phyloP scores from a whole-genome alignment of 2,329 filamentous ascomycete genomes.

The Microthyrium microscopicum region DNA sequence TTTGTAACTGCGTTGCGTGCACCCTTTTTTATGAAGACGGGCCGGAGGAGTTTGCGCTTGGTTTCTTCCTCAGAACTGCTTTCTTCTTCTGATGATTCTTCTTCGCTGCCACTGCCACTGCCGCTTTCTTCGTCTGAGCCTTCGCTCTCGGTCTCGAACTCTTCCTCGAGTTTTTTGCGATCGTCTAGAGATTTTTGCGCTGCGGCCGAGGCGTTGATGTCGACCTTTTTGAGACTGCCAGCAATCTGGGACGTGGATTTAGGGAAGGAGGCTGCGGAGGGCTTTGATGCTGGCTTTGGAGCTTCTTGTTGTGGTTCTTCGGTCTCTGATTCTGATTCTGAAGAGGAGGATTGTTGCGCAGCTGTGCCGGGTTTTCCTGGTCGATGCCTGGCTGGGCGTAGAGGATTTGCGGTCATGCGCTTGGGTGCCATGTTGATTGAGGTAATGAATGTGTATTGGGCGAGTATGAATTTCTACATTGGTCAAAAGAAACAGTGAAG shows the following conservation, averaged over 20 bases:
- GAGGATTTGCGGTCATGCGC: conserved; percentile 85
- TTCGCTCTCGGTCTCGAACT: conserved; percentile 41
- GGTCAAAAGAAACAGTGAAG: too few species aligned
- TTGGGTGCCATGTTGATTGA: conserved; percentile 58
- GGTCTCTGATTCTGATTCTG: conserved; percentile 35
- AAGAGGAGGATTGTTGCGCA: conserved; percentile 26
- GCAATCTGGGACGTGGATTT: conserved; percentile 25
- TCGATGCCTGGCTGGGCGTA: conserved; percentile 64
- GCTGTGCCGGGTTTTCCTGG: conserved; percentile 59
- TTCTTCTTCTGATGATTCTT: conserved; percentile 35
- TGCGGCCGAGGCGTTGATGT: conserved; percentile 17
- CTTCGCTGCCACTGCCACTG: conserved; percentile 23
- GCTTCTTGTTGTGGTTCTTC: conserved; percentile 33
- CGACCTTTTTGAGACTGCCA: conserved; percentile 26
- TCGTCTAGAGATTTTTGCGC: conserved; percentile 15
- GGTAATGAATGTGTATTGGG: conserved; percentile 7
- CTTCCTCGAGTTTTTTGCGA: conserved; percentile 33
- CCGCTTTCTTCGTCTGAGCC: conserved; percentile 18
- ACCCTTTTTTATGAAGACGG: conserved; percentile 49
- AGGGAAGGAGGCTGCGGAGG: conserved; percentile 31
- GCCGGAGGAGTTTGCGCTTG: conserved; percentile 38
- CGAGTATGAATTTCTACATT: not conserved
- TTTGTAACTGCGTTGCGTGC: conserved; percentile 30
- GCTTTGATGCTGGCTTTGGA: conserved; percentile 14
- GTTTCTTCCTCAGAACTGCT: conserved; percentile 41